Base-by-base conservation (phyloP, 148 eudicot genomes). In the Talinum fruticosum region DNA sequence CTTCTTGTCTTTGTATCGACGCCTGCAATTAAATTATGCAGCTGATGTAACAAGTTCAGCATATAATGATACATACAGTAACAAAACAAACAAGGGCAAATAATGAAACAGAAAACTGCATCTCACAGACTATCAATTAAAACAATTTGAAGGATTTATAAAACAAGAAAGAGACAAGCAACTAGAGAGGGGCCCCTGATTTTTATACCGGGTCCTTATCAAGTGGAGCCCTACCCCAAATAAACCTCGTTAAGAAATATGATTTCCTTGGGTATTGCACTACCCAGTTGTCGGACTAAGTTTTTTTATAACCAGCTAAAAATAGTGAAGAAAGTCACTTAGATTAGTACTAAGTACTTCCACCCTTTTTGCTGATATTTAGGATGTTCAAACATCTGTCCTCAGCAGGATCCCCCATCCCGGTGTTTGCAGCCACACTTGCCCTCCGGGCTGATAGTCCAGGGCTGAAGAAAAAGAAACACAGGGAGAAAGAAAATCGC, bases 1-100 rank as follows among this genome's bases (percentile, higher is more conserved):
- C 28, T 73, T 37, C 26, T 72, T 0, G 65, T 69, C 30, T 69
- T 33, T 37, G 64, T 75, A 34, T 76, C 1, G 47, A 76, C 64
- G 75, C 80, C 83, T 81, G 49, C 68, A 65, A 65, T 51, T 71
- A 61, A 54, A 24, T 38, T 26, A 32, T 66, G 74, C 33, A 77
- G 79, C 15, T 64, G 33, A 54, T 66, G 45, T 69, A 33, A 36
- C 75, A 47, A 57, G 24, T 66, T 69, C 66, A 14, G 18, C 49
- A 13, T 24, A 54, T 72, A 67, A 41, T 73, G 38, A 12, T 47
- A 35, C 21, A 3, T 7, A 41, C 47, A 41, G 47, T 41, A 41
- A 14, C 12, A 41, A 41, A 41, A 41, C 47, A 41, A 8, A 41
- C 14, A 79, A 33, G 69, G 36, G 62, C 15, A 57, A 75, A 57